Conservation (phyloP, 1,284 basidiomycete species). For the Acaromyces ingoldii region DNA sequence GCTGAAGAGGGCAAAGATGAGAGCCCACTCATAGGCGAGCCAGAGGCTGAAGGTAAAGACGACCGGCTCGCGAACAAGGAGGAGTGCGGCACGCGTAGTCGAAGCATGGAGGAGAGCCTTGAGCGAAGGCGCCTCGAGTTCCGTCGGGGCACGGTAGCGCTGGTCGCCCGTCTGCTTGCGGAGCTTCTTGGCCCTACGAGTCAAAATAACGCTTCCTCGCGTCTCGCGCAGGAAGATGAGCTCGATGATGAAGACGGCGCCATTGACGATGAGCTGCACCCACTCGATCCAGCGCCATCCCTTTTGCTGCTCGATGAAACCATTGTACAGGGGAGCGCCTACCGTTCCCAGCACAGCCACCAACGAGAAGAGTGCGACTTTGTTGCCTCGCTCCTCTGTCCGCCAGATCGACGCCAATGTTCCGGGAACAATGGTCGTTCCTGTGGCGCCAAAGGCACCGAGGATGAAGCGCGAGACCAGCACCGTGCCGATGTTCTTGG, state of each 20-base stretch:
- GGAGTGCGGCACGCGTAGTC: constrained; percentile 41
- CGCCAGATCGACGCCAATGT: constrained; percentile 35
- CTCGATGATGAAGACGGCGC: constrained; percentile 43
- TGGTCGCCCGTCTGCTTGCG: constrained; percentile 48
- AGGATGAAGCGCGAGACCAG: constrained; percentile 46
- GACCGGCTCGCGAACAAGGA: constrained; percentile 49
- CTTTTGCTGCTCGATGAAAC: constrained; percentile 43
- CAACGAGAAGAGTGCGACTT: constrained; percentile 43
- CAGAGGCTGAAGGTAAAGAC: constrained; percentile 45
- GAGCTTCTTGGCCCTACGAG: constrained; percentile 41
- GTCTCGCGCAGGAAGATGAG: constrained; percentile 49
- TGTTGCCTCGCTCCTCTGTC: constrained; percentile 40
- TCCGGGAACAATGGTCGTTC: constrained; percentile 28
- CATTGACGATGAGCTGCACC: constrained; percentile 44
- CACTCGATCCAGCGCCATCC: constrained; percentile 52
- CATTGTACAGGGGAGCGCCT: constrained; percentile 39
- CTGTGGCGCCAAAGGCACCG: constrained; percentile 47
- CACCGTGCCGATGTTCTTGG: constrained; percentile 46
- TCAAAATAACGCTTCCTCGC: constrained; percentile 48
- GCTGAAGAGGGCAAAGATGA: constrained; percentile 14
- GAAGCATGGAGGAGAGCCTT: constrained; percentile 45
- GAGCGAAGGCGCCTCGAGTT: constrained; percentile 48
- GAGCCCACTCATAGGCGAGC: constrained; percentile 11
- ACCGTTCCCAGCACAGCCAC: constrained; percentile 44
- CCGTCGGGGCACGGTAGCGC: constrained; percentile 45